These are phyloP conservation scores for Penicillium sp. DNA, from an alignment of 2,329 filamentous ascomycete genomes.

Conservation along the genomic window DNA sequence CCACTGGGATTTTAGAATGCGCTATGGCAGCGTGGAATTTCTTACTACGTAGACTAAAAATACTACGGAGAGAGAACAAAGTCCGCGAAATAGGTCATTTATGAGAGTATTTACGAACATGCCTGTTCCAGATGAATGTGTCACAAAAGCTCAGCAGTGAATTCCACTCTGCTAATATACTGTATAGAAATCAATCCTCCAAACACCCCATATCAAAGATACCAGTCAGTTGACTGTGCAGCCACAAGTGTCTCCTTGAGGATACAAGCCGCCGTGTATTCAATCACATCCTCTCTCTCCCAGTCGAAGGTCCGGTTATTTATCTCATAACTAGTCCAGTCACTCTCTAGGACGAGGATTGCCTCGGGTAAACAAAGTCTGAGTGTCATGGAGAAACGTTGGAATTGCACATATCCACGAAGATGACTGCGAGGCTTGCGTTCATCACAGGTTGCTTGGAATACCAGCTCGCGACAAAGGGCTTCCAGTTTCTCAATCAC, in stretches of 20 bases:
- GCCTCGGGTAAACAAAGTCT: neutral
- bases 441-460: neutral
- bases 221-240: neutral
- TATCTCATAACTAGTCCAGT: neutral
- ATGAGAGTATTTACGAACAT: accelerated
- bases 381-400: neutral
- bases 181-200: neutral
- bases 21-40: neutral
- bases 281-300: neutral
- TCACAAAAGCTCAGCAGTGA: no score
- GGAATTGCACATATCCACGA: neutral
- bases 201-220: neutral
- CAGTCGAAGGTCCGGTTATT: neutral
- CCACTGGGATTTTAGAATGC: neutral
- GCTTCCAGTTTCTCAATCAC: neutral
- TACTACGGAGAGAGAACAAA: neutral
- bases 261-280: neutral
- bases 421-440: neutral
- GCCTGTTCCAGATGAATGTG: accelerated
- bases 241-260: neutral
- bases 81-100: neutral
- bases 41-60: neutral
- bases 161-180: neutral
- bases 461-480: neutral
- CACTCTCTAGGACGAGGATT: neutral